Evolutionary conservation across 495 filamentous ascomycete species (phyloP).

Genomic region (Xylaria sp.): DNA sequence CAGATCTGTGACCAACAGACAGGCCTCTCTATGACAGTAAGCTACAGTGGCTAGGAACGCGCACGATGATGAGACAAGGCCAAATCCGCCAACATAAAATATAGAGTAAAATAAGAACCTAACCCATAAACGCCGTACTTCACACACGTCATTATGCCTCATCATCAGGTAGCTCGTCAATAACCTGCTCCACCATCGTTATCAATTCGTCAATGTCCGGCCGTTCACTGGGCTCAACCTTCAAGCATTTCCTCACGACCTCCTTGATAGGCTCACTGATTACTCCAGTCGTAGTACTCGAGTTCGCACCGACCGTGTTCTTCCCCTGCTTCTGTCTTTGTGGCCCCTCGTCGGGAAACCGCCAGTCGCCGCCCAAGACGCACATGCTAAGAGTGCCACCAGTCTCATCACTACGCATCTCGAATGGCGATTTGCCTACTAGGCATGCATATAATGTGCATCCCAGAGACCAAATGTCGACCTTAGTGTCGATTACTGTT

Average conservation of each 20-base stretch:
- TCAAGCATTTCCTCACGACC: constrained; percentile 85
- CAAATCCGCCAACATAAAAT: constrained; percentile 19
- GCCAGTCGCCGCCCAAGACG: constrained; percentile 89
- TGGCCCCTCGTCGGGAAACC: constrained; percentile 83
- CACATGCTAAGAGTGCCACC: constrained; percentile 92
- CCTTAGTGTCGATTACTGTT: constrained; percentile 91
- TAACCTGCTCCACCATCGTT: constrained; percentile 74
- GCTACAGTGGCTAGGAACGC: not conserved
- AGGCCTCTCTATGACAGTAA: not conserved
- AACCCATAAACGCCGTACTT: constrained; percentile 14
- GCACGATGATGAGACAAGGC: constrained; percentile 10
- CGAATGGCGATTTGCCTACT: constrained; percentile 95
- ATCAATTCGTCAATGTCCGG: constrained; percentile 93
- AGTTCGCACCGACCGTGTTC: constrained; percentile 46
- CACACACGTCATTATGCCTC: constrained; percentile 41
- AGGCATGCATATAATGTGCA: constrained; percentile 96
- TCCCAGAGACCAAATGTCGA: constrained; percentile 96
- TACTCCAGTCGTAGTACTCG: constrained; percentile 35
- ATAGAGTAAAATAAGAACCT: constrained; percentile 30
- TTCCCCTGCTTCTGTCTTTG: constrained; percentile 63
- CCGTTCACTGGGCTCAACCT: constrained; percentile 89
- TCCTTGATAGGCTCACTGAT: constrained; percentile 83
- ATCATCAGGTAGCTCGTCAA: constrained; percentile 78
- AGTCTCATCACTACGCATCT: constrained; percentile 93
- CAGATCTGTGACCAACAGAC: constrained; percentile 25